phyloP scores from a whole-genome alignment of 192 early-diverging fungal genomes.

The Tieghemiomyces parasiticus region DNA sequence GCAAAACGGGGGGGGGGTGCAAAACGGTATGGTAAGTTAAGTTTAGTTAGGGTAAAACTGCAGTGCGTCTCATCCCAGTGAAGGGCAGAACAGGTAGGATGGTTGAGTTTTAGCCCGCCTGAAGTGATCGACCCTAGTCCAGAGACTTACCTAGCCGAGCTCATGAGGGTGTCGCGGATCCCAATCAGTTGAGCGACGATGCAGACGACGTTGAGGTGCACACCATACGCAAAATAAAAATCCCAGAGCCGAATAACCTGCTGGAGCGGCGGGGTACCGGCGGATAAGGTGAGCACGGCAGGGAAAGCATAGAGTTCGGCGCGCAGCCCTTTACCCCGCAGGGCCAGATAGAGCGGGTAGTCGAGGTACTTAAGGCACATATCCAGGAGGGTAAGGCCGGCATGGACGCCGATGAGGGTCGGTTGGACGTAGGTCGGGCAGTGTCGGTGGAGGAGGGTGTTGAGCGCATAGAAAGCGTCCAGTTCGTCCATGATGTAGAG shows the following conservation, averaged over 20 bases:
- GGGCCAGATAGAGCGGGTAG: conserved; percentile 47
- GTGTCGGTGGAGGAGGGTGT: conserved; percentile 69
- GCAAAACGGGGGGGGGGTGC: too few species aligned
- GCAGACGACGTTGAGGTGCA: conserved; percentile 86
- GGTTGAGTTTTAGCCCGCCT: too few species aligned
- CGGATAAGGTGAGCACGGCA: conserved; percentile 78
- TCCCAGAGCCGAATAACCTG: conserved; percentile 87
- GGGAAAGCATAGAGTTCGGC: conserved; percentile 82
- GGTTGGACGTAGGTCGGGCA: conserved; percentile 92
- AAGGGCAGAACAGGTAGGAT: too few species aligned
- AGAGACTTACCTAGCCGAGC: conserved; percentile 39
- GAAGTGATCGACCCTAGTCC: too few species aligned
- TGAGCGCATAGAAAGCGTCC: conserved; percentile 77
- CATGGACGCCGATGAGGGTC: conserved; percentile 76
- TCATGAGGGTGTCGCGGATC: conserved; percentile 59
- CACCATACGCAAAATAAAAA: conserved; percentile 74
- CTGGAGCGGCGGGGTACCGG: conserved; percentile 71
- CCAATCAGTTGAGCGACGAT: conserved; percentile 69
- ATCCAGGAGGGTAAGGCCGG: conserved; percentile 76
- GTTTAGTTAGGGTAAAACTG: too few species aligned
- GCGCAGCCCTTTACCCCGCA: conserved; percentile 51
- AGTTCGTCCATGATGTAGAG: conserved; percentile 83
- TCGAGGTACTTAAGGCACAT: conserved; percentile 63
- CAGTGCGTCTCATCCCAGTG: too few species aligned
- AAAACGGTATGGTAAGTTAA: too few species aligned